Evolutionary conservation across 1,284 basidiomycete species (phyloP), one percentile per base, ranked within the genome.

Genomic region (Trichosporon sp.): DNA sequence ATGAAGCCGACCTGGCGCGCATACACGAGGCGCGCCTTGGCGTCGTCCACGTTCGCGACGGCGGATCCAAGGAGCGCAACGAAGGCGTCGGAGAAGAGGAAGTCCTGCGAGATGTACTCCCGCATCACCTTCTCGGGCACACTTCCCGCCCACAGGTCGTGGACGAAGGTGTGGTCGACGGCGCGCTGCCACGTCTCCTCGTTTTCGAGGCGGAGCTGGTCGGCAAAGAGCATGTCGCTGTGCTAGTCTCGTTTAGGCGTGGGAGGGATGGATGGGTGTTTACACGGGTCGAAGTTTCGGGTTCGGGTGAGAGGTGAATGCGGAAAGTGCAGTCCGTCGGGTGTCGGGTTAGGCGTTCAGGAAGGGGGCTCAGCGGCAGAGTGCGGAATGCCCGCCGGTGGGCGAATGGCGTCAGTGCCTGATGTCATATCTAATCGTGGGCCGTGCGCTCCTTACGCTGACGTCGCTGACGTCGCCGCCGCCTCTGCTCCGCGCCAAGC

Each of bases 31-130:
- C 73, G 73, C 5, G 71, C 67, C 2, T 32, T 6, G 3, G 71
- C 51, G n/a, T 40, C 21, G 73, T 74, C 73, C 40, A 40, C 26
- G 54, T 69, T 59, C 16, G 61, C 32, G 7, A 74, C 69, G 2
- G 73, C 73, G 8, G 56, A 66, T 54, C 73, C 73, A n/a, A 74
- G 61, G 12, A 74, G 71, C 19, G 73, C 71, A 31, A 74, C 67
- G 32, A 74, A 74, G 61, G 70, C 69, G 66, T 74, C 73, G 59
- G 64, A 59, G 54, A 74, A 74, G 8, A 72, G 71, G 6, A 48
- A 68, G 69, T 74, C 73, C 61, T 74, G 73, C 10, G 51, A 10
- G 16, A 74, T 66, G 66, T 74, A 74, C 14, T 37, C 40, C 1
- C 21, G 1, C 59, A 74, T 65, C 8, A 68, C 73, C 4, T 16